phyloP scores from a whole-genome alignment of 768 basidiomycete genomes.

The Podaxis sp. region DNA sequence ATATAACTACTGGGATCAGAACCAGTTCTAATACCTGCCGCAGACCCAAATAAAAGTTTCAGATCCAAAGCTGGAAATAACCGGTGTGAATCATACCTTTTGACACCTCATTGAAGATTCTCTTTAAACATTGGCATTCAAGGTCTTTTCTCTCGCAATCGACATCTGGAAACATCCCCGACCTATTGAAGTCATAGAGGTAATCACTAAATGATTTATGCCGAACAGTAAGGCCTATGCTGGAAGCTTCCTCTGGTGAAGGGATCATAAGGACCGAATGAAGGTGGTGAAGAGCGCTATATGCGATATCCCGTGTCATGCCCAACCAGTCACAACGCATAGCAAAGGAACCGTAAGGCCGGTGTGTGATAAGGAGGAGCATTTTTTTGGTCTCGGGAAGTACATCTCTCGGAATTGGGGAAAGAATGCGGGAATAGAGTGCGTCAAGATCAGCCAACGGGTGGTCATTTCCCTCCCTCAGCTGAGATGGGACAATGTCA shows the following conservation, averaged over 20 bases:
- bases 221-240: background rate
- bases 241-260: background rate
- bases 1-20: background rate
- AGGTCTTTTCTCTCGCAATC: background rate
- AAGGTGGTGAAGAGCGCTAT: background rate
- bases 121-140: background rate
- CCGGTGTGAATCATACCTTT: background rate
- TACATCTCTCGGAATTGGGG: background rate
- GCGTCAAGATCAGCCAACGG: constrained; percentile 10
- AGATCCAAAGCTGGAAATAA: background rate
- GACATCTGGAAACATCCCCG: background rate
- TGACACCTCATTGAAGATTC: background rate
- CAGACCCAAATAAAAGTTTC: background rate
- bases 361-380: background rate
- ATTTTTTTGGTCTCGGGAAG: background rate
- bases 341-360: background rate
- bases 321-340: background rate
- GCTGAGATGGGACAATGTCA: background rate
- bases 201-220: constrained; percentile 4
- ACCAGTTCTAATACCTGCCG: background rate
- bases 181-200: background rate
- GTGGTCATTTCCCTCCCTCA: background rate
- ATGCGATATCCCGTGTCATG: background rate
- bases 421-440: constrained; percentile 8
- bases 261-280: background rate